These are phyloP conservation scores for Fusarium subtropicale DNA, from an alignment of 2,329 filamentous ascomycete species.

Conservation along the genomic window DNA sequence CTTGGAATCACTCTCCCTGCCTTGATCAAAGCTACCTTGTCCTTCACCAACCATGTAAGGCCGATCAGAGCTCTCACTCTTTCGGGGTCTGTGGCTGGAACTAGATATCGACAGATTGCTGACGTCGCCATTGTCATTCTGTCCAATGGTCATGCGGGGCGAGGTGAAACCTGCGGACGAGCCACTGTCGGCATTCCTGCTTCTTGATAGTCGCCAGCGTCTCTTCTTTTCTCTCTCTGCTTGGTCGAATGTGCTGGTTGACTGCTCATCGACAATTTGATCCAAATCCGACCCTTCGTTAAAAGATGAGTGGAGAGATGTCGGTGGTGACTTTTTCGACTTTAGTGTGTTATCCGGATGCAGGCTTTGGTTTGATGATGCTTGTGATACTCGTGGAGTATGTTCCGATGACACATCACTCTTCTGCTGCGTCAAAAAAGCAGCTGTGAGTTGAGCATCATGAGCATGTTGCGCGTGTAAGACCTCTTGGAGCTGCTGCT, in stretches of 20 bases:
- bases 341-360: constrained; percentile 65
- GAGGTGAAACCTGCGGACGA: constrained; percentile 57
- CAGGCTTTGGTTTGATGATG: constrained; percentile 55
- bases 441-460: constrained; percentile 36
- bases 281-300: constrained; percentile 88
- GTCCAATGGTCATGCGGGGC: constrained; percentile 63
- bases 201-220: constrained; percentile 78
- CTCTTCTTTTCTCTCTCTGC: constrained; percentile 77
- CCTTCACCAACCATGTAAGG: constrained; percentile 56
- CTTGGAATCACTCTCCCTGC: constrained; percentile 60
- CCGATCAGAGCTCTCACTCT: constrained; percentile 63
- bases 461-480: constrained; percentile 26
- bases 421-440: constrained; percentile 36
- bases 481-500: constrained; percentile 16
- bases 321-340: constrained; percentile 77
- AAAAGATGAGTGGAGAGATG: constrained; percentile 79
- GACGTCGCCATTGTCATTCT: constrained; percentile 71
- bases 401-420: constrained; percentile 57
- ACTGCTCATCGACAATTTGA: constrained; percentile 69
- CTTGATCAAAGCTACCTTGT: constrained; percentile 54
- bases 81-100: constrained; percentile 60
- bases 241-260: constrained; percentile 53
- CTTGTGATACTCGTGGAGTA: constrained; percentile 61
- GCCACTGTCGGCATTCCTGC: constrained; percentile 66
- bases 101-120: constrained; percentile 78